phyloP scores from a whole-genome alignment of 257 asterid species.

The Solanum clarkiae region DNA sequence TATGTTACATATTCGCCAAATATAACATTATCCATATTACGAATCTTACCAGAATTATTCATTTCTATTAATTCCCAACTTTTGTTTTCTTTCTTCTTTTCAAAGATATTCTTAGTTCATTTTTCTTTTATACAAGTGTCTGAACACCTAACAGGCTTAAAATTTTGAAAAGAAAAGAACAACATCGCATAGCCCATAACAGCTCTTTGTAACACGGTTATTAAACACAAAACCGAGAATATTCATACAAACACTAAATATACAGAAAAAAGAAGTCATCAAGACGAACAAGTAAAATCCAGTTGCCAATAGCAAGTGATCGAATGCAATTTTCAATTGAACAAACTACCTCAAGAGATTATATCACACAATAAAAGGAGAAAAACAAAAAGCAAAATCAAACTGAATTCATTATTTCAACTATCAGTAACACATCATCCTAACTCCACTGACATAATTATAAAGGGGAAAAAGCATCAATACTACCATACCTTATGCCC shows the following conservation, averaged over 20 bases:
- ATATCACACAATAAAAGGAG: neutral
- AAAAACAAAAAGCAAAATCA: neutral
- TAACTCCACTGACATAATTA: neutral
- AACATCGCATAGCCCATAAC: neutral
- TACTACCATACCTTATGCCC: conserved; percentile 63
- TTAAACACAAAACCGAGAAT: neutral
- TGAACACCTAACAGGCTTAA: neutral
- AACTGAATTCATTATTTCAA: neutral
- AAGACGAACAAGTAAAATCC: neutral
- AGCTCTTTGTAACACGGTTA: neutral
- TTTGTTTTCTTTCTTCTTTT: neutral
- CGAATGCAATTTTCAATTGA: neutral
- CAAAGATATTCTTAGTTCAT: neutral
- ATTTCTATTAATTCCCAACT: neutral
- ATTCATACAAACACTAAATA: neutral
- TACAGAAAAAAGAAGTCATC: neutral
- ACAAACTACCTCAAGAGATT: neutral
- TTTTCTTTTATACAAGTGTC: neutral
- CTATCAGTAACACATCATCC: neutral
- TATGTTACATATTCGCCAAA: neutral
- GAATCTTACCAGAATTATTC: neutral
- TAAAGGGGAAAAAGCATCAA: neutral
- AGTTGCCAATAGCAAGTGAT: neutral
- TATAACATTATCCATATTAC: neutral
- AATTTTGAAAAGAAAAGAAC: neutral